Evolutionary conservation across 257 asterid genomes (phyloP).

Genomic region (Rubia yunnanensis): DNA sequence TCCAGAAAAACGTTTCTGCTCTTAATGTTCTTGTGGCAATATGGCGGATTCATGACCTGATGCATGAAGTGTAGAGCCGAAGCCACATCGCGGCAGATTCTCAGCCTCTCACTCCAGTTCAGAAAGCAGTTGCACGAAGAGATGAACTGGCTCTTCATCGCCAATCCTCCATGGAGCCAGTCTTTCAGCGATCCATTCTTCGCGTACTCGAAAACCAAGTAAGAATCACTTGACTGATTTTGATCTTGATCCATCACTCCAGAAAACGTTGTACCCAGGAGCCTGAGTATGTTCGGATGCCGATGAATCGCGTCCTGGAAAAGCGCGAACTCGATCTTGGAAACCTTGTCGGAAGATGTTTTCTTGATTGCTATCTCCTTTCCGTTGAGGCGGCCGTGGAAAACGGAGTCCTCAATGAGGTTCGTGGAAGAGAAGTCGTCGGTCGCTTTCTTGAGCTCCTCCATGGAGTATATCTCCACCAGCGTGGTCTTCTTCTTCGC

Average conservation of each 20-base stretch:
- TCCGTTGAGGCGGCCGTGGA: constrained; percentile 68
- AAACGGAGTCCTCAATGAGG: constrained; percentile 54
- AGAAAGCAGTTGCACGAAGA: constrained; percentile 76
- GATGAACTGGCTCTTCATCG: constrained; percentile 79
- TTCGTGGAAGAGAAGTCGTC: constrained; percentile 43
- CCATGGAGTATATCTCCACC: constrained; percentile 51
- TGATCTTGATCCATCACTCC: constrained; percentile 26
- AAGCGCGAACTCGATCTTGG: constrained; percentile 34
- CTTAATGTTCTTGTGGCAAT: constrained; percentile 49
- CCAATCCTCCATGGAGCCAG: constrained; percentile 87
- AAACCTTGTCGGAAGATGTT: constrained; percentile 17
- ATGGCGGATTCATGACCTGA: constrained; percentile 55
- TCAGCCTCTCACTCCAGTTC: constrained; percentile 63
- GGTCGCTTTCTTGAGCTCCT: constrained; percentile 57
- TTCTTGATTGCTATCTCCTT: constrained; percentile 52
- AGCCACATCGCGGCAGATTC: constrained; percentile 60
- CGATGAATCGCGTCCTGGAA: constrained; percentile 35
- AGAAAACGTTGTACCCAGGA: constrained; percentile 47
- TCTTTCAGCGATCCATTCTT: constrained; percentile 68
- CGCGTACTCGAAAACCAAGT: constrained; percentile 55
- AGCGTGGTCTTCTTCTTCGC: constrained; percentile 42
- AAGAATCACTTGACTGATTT: constrained; percentile 33
- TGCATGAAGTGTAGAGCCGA: constrained; percentile 72
- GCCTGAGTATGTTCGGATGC: constrained; percentile 51
- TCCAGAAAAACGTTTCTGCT: constrained; percentile 59